Evolutionary conservation across 164 flowering plant species (phyloP).

Genomic region (Stephania cephalantha): DNA sequence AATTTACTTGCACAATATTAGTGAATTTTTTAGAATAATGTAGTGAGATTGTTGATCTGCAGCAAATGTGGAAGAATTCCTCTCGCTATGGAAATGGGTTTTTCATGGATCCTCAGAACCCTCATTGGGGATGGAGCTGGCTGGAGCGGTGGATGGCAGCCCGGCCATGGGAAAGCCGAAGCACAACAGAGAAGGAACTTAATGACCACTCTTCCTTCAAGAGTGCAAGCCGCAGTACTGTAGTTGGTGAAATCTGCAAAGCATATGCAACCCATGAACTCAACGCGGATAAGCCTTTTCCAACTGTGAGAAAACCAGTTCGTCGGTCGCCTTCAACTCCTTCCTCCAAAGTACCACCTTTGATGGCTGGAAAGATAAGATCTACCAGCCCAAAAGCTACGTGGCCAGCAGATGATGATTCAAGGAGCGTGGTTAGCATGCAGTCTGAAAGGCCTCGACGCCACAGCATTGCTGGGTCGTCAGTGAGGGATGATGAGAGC

Average conservation of each 20-base stretch:
- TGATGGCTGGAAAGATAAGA: slow-evolving; percentile 25
- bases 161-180: slow-evolving; percentile 64
- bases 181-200: slow-evolving; percentile 31
- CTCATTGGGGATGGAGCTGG: slow-evolving; percentile 90
- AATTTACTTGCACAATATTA: not conserved
- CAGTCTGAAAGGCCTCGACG: slow-evolving; percentile 54
- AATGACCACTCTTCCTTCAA: slow-evolving; percentile 41
- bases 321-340: slow-evolving; percentile 60
- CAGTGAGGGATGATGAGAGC: slow-evolving; percentile 69
- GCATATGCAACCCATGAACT: slow-evolving; percentile 31
- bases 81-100: slow-evolving; percentile 41
- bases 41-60: slow-evolving; percentile 13
- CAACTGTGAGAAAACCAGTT: slow-evolving; percentile 25
- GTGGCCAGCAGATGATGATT: slow-evolving; percentile 48
- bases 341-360: slow-evolving; percentile 31
- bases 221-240: slow-evolving; percentile 36
- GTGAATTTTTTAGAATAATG: not conserved
- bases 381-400: slow-evolving; percentile 32
- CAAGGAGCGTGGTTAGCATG: slow-evolving; percentile 43
- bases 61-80: slow-evolving; percentile 45
- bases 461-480: slow-evolving; percentile 63
- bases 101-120: slow-evolving; percentile 62
- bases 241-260: slow-evolving; percentile 40
- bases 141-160: slow-evolving; percentile 78
- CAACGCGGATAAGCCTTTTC: slow-evolving; percentile 38